These are phyloP conservation scores for Yarrowia deformans DNA, from an alignment of 805 yeast genomes.

Conservation along the genomic window DNA sequence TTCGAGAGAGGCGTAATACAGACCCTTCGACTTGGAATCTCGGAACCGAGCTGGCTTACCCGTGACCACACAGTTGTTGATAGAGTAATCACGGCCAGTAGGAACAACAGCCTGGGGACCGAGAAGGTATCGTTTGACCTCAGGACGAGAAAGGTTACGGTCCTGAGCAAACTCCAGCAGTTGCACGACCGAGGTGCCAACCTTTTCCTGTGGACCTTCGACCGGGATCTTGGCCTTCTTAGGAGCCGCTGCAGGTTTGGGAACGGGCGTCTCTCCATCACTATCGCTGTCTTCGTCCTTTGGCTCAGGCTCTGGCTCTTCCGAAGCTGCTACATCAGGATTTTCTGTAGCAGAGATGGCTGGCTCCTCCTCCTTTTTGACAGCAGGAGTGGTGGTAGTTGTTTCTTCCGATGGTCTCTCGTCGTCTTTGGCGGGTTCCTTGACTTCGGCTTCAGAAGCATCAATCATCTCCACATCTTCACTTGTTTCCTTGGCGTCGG, in stretches of 20 bases:
- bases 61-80: slow-evolving; percentile 69
- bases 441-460: background rate
- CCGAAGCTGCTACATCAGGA: slow-evolving; percentile 3
- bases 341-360: slow-evolving; percentile 10
- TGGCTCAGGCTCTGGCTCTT: slow-evolving; percentile 26
- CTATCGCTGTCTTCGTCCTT: slow-evolving; percentile 21
- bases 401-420: background rate
- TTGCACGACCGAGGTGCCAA: slow-evolving; percentile 15
- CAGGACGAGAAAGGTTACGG: slow-evolving; percentile 44
- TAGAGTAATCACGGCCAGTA: slow-evolving; percentile 38
- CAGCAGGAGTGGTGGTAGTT: background rate
- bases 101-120: slow-evolving; percentile 38
- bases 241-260: background rate
- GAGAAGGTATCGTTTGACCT: slow-evolving; percentile 44
- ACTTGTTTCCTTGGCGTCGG: background rate
- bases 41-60: slow-evolving; percentile 82
- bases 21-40: slow-evolving; percentile 80
- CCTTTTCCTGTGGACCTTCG: slow-evolving; percentile 22
- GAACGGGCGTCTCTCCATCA: slow-evolving; percentile 21
- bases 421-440: background rate
- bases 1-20: slow-evolving; percentile 84
- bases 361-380: slow-evolving; percentile 6
- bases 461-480: slow-evolving; percentile 16
- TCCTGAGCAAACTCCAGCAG: slow-evolving; percentile 44
- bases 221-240: slow-evolving; percentile 18